These are phyloP conservation scores for Chlorella ohadii DNA, from an alignment of 139 green algal species.

Conservation along the genomic window DNA sequence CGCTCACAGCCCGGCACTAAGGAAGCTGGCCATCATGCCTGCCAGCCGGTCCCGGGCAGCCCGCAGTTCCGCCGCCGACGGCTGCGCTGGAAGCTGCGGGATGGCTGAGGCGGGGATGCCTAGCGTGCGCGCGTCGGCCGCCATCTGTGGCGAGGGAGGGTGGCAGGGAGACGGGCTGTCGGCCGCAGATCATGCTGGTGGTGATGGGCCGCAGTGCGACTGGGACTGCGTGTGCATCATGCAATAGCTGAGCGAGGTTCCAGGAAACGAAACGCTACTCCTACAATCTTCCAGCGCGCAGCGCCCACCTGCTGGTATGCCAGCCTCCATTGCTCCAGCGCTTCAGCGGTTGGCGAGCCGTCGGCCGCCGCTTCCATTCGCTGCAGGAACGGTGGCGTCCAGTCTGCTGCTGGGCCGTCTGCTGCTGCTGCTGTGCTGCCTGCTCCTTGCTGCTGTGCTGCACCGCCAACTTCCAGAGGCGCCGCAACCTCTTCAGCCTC, in stretches of 20 bases:
- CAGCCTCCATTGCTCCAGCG: constrained; percentile 14
- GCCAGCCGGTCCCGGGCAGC: constrained; percentile 6
- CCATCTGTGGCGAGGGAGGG: constrained; percentile 22
- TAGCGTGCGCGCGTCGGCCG: constrained; percentile 16
- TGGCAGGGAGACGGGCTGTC: too few species aligned
- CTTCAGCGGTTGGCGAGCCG: too few species aligned
- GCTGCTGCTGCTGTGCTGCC: background rate
- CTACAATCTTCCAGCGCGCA: too few species aligned
- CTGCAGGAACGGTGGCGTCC: constrained; percentile 1
- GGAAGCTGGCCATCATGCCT: constrained; percentile 30
- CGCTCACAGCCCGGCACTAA: constrained; percentile 18
- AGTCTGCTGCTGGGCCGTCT: background rate
- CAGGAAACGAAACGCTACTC: too few species aligned
- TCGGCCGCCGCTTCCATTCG: constrained; percentile 1
- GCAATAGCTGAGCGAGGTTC: too few species aligned
- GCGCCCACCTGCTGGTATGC: constrained; percentile 27
- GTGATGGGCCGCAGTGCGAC: too few species aligned
- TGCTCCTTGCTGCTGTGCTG: too few species aligned
- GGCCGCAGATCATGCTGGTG: too few species aligned
- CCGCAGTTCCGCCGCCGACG: constrained; percentile 7
- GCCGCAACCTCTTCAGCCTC: too few species aligned
- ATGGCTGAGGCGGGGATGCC: constrained; percentile 37
- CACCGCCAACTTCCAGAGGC: too few species aligned
- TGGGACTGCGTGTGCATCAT: too few species aligned
- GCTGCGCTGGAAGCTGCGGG: constrained; percentile 4